A percentile compares a stretch with the other conserved stretches of the same genome.
phyloP scores from a whole-genome alignment of 2,329 filamentous ascomycete species.

The Amylocarpus encephaloides region DNA sequence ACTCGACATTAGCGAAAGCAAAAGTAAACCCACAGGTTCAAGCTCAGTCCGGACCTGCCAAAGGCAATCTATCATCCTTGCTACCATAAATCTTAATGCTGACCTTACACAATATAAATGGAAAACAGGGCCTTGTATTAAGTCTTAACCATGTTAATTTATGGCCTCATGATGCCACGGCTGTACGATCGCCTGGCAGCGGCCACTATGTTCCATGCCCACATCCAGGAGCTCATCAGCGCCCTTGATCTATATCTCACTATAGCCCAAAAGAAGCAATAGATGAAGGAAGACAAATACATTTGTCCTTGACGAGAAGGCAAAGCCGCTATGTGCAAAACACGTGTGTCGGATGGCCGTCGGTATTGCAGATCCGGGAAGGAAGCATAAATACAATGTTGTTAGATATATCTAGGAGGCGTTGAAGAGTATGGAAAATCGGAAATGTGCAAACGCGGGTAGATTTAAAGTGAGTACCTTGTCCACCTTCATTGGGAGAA shows the following conservation, averaged over 20 bases:
- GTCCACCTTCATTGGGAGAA: background rate
- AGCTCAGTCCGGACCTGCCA: background rate
- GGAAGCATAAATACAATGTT: conserved; percentile 5
- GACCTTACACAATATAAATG: conserved; percentile 4
- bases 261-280: conserved; percentile 5
- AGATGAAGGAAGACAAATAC: conserved; percentile 7
- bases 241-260: conserved; percentile 4
- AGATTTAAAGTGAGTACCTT: background rate
- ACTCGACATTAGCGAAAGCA: background rate
- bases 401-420: conserved; percentile 7
- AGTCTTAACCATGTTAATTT: background rate
- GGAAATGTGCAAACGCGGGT: conserved; percentile 6
- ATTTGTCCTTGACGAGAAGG: conserved; percentile 2
- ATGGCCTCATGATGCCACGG: conserved; percentile 2
- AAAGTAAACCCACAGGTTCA: background rate
- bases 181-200: conserved; percentile 2
- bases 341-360: conserved; percentile 4
- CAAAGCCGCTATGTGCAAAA: conserved; percentile 3
- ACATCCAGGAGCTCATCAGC: conserved; percentile 6
- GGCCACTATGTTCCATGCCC: conserved; percentile 1
- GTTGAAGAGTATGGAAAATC: conserved; percentile 7
- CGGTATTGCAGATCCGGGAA: conserved; percentile 1
- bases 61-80: conserved; percentile 1
- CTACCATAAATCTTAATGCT: conserved; percentile 4
- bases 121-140: background rate